phyloP scores from a whole-genome alignment of 495 filamentous ascomycete species.

The Aspergillus cavernicola region DNA sequence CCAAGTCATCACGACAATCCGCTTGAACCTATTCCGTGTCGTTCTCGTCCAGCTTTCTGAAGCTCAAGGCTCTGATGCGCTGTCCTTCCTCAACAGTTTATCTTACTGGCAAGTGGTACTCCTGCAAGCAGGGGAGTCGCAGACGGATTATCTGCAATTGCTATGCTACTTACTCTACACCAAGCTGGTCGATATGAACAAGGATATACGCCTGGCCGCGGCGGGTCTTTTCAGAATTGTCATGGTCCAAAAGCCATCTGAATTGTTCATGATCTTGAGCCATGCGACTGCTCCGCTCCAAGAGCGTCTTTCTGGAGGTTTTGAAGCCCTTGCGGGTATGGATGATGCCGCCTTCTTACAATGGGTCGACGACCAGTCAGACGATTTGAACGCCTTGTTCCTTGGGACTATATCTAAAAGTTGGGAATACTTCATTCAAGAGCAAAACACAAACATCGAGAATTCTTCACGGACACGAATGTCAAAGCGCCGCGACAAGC shows the following conservation, averaged over 20 bases:
- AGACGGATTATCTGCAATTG: conserved; percentile 72
- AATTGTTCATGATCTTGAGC: conserved; percentile 66
- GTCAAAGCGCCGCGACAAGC: conserved; percentile 70
- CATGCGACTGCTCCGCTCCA: conserved; percentile 67
- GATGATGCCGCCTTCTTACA: conserved; percentile 81
- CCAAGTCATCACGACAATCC: conserved; percentile 69
- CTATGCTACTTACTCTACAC: conserved; percentile 89
- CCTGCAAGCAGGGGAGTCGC: conserved; percentile 67
- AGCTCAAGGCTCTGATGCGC: conserved; percentile 62
- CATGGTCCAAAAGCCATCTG: conserved; percentile 88
- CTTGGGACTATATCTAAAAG: conserved; percentile 69
- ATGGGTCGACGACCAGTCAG: conserved; percentile 84
- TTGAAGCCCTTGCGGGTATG: conserved; percentile 77
- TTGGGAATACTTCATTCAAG: conserved; percentile 80
- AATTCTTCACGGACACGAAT: conserved; percentile 66
- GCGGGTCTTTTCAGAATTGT: conserved; percentile 85
- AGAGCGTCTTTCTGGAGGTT: conserved; percentile 66
- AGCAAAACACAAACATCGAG: conserved; percentile 73
- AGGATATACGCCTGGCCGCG: conserved; percentile 67
- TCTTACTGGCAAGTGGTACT: conserved; percentile 94
- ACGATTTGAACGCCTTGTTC: conserved; percentile 77
- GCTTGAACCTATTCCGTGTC: conserved; percentile 69
- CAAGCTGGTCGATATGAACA: conserved; percentile 63
- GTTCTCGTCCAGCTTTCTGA: conserved; percentile 80
- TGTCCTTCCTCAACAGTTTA: conserved; percentile 73